Evolutionary conservation across 176 grass and related monocot species (phyloP).

Genomic region (Oryza nivara): DNA sequence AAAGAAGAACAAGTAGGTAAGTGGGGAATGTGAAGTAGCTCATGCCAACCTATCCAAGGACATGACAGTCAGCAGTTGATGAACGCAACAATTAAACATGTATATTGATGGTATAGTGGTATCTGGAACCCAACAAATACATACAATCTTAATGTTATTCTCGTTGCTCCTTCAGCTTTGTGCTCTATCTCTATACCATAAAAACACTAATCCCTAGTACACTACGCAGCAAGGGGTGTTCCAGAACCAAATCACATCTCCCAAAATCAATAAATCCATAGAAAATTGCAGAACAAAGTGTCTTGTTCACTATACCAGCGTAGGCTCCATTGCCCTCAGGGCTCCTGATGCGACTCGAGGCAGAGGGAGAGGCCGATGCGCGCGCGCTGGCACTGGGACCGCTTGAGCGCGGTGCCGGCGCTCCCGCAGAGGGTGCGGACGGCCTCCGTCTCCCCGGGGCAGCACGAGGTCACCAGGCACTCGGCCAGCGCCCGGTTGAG

Average conservation of each 20-base stretch:
- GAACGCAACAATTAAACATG: too few relatives aligned
- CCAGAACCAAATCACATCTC: not conserved
- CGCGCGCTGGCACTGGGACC: slow-evolving; percentile 71
- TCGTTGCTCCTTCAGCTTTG: too few relatives aligned
- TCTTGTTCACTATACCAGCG: not conserved
- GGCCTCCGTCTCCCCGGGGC: slow-evolving; percentile 64
- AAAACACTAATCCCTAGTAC: too few relatives aligned
- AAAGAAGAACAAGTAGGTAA: too few relatives aligned
- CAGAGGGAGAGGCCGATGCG: slow-evolving; percentile 69
- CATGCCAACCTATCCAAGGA: too few relatives aligned
- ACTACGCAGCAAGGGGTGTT: not conserved
- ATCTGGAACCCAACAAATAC: too few relatives aligned
- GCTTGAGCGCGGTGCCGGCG: slow-evolving; percentile 74
- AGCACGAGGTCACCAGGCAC: slow-evolving; percentile 69
- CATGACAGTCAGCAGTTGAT: too few relatives aligned
- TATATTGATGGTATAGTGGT: too few relatives aligned
- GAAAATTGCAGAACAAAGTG: not conserved
- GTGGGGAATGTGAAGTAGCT: too few relatives aligned
- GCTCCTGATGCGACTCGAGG: slow-evolving; percentile 70
- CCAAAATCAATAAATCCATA: not conserved
- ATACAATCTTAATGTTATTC: too few relatives aligned
- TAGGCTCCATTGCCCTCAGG: not conserved
- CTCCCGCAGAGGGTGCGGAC: slow-evolving; percentile 71
- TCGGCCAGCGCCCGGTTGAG: slow-evolving; percentile 80
- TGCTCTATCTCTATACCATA: too few relatives aligned